Evolutionary conservation across 2,329 filamentous ascomycete genomes (phyloP).

Genomic region (Phoma sp.): DNA sequence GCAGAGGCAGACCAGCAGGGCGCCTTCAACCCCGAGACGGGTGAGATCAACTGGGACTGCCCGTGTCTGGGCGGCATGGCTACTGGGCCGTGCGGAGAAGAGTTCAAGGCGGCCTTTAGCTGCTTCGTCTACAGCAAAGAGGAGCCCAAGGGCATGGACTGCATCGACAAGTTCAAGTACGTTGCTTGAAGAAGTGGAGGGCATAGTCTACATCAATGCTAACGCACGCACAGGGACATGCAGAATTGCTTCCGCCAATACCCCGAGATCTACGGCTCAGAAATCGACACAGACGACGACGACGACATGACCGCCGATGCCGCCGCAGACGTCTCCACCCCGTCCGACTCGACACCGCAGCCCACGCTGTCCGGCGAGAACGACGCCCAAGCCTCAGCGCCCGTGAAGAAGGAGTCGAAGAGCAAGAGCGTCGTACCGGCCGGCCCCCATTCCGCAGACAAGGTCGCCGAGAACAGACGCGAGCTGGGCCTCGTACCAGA

Average conservation of each 20-base stretch:
- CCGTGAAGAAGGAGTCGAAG: slow-evolving; percentile 3
- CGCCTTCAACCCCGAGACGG: slow-evolving; percentile 97
- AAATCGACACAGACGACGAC: slow-evolving; percentile 82
- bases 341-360: slow-evolving; percentile 1
- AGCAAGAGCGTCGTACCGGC: slow-evolving; percentile 13
- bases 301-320: slow-evolving; percentile 51
- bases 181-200: slow-evolving; percentile 43
- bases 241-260: slow-evolving; percentile 94
- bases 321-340: slow-evolving; percentile 6
- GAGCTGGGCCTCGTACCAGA: slow-evolving; percentile 27
- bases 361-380: slow-evolving; percentile 2
- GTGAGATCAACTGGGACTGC: slow-evolving; percentile 99
- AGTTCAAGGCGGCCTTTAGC: slow-evolving; percentile 95
- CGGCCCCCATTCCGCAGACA: slow-evolving; percentile 18
- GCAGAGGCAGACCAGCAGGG: slow-evolving; percentile 85
- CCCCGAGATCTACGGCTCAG: slow-evolving; percentile 90
- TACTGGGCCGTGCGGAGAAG: slow-evolving; percentile 89
- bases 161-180: slow-evolving; percentile 96
- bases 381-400: background rate
- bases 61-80: slow-evolving; percentile 98
- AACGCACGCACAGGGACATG: slow-evolving; percentile 72
- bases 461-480: slow-evolving; percentile 17
- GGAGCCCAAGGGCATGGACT: slow-evolving; percentile 97
- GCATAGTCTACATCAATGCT: too few relatives aligned
- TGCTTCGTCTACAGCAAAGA: slow-evolving; percentile 96